Evolutionary conservation across 2,329 filamentous ascomycete species (phyloP).

Genomic region (Alternaria brassicae): DNA sequence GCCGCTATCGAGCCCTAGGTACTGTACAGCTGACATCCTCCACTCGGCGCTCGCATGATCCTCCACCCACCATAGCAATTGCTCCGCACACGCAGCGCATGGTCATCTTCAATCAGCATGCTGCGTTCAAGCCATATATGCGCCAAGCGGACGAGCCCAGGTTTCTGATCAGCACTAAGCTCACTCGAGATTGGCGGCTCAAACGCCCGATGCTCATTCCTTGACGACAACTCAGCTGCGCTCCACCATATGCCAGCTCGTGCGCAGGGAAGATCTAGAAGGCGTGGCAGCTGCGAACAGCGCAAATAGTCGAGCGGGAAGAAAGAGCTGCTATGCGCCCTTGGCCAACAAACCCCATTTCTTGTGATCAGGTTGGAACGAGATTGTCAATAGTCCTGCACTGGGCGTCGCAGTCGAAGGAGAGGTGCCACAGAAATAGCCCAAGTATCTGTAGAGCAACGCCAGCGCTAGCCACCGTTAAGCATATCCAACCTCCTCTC

Average conservation of each 20-base stretch:
- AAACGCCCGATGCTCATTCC: constrained; percentile 8
- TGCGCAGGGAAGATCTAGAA: neutral
- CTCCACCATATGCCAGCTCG: constrained; percentile 5
- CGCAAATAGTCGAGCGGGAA: neutral
- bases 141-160: constrained; percentile 9
- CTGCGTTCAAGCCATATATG: constrained; percentile 3
- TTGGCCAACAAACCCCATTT: neutral
- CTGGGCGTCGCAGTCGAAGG: neutral
- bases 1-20: constrained; percentile 1
- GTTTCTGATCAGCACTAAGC: neutral
- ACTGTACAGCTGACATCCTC: neutral
- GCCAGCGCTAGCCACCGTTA: constrained; percentile 1
- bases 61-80: neutral
- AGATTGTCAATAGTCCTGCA: neutral
- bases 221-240: constrained; percentile 14
- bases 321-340: neutral
- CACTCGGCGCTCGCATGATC: constrained; percentile 6
- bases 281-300: neutral
- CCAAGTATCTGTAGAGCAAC: neutral
- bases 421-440: constrained; percentile 4
- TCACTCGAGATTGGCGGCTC: constrained; percentile 4
- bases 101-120: constrained; percentile 4
- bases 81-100: constrained; percentile 3
- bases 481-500: constrained; percentile 1
- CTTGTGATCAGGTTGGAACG: neutral